A percentile compares a stretch with the other conserved stretches of the same genome.
phyloP scores from a whole-genome alignment of 768 basidiomycete species.

The Hemileccinum rubropunctum region DNA sequence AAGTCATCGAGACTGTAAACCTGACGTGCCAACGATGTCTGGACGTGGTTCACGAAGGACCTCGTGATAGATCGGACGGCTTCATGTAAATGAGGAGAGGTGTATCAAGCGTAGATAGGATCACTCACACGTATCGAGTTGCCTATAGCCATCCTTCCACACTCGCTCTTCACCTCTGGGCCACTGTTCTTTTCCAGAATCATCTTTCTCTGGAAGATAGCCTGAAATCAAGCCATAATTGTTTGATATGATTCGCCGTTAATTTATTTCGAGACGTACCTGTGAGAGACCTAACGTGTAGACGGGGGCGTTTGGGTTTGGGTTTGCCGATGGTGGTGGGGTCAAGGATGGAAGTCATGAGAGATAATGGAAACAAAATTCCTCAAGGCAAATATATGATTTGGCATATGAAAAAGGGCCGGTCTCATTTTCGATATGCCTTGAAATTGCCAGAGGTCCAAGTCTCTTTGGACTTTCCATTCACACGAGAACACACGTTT shows the following conservation, averaged over 20 bases:
- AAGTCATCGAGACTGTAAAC: constrained; percentile 85
- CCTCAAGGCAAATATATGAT: neutral
- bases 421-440: neutral
- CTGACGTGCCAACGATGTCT: constrained; percentile 88
- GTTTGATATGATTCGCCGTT: neutral
- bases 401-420: neutral
- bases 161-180: constrained; percentile 73
- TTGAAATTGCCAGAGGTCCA: neutral
- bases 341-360: constrained; percentile 67
- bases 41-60: constrained; percentile 79
- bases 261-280: constrained; percentile 35
- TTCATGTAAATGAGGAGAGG: constrained; percentile 25
- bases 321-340: constrained; percentile 60
- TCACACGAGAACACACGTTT: too few species aligned
- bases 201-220: constrained; percentile 76
- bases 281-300: constrained; percentile 69
- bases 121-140: constrained; percentile 51
- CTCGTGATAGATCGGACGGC: constrained; percentile 63
- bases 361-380: neutral
- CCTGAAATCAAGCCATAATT: constrained; percentile 42
- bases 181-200: constrained; percentile 79
- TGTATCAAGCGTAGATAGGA: neutral
- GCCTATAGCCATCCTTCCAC: constrained; percentile 66
- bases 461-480: too few species aligned
- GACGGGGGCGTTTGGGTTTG: constrained; percentile 48